Evolutionary conservation across 2,329 filamentous ascomycete species (phyloP), one percentile per base, ranked within the genome.

Genomic region (Allantophomopsis lycopodina): DNA sequence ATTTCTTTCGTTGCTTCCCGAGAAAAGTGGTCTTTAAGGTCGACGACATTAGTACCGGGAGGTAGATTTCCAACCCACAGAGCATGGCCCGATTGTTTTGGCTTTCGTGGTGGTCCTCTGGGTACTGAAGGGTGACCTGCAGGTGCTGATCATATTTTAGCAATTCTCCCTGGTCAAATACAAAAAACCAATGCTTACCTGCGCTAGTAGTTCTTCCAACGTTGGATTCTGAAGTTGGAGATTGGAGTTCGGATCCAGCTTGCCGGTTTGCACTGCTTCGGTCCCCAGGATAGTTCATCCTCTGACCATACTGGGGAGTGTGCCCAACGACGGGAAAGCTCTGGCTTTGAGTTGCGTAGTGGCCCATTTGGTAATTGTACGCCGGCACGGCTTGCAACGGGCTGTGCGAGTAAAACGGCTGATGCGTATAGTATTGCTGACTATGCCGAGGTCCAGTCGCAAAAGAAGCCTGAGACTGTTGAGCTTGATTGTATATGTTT

Each of bases 1-100:
- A 96, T 75, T 1, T 87, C 73, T 33, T 68, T 73, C 0, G 69
- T 71, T 0, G 85, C 79, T 47, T 88, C 81, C 46, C 75, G 76
- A 44, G 84, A 93, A 42, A 95, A 91, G 55, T 95, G 84, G 43
- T 91, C 77, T 39, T 95, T 94, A n/a, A 96, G 64, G 42, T 74
- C 82, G 60, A 86, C 78, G 11, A 96, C 69, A 32, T 79, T 79
- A 1, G 87, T 83, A 37, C 85, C 82, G 1, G 85, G 83, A 4
- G 89, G 88, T 0, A 96, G 66, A 55, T 96, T 96, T 32, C 91
- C 91, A 20, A 96, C 85, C 89, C 91, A 96, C 15, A 96, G 77
- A 1, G 89, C 89, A 56, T 94, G 83, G 1, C 88, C 89, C 65
- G 69, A 77, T 54, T 79, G 72, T 51, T 71, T 75, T 6, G 76